Base-by-base conservation (phyloP, 768 basidiomycete genomes). In the Phallus indusiatus region DNA sequence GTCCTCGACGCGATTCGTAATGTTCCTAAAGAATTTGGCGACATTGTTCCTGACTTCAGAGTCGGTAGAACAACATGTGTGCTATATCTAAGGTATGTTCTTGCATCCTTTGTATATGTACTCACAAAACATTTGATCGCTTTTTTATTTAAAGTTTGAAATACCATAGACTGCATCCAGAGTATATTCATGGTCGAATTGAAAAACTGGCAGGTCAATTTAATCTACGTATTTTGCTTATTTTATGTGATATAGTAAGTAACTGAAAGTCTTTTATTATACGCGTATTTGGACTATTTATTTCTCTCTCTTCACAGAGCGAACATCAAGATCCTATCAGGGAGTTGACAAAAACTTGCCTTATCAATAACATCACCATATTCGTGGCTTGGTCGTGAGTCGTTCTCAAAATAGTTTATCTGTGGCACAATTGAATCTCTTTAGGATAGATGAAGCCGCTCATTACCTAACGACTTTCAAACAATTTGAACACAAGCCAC, bases 101-200 rank as follows among this genome's bases (percentile, higher is more conserved):
- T 28, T 24, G 22, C 12, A 36, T 20, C 3, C 20, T 24, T n/a
- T 54, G 6, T 14, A 33, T 65, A 37, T 24, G 10, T 22, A 17
- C 22, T 17, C 16, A n/a, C 6, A 53, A 28, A 22, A n/a, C 14
- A 49, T 56, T 37, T 21, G 9, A 24, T 21, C 36, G 52, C 35
- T 24, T 61, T n/a, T 21, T 33, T 56, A 18, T 10, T 17, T 20
- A 34, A 61, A 97, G 96, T 68, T 70, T 98, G 64, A 88, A 84
- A 67, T 98, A 98, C 65, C 94, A 98, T 67, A 88, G 94, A 54
- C 80, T 99, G 14, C 96, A 98, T 70, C 96, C 96, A 14, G 96
- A 98, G 71, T 99, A 99, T 69, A 86, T 99, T 59, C 90, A 92
- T 69, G 80, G 81, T 54, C 85, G 96, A 12, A 93, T 99, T 60